Conservation (phyloP, 225 moss, liverwort and hornwort species). For the Pseudisothecium myosuroides region DNA sequence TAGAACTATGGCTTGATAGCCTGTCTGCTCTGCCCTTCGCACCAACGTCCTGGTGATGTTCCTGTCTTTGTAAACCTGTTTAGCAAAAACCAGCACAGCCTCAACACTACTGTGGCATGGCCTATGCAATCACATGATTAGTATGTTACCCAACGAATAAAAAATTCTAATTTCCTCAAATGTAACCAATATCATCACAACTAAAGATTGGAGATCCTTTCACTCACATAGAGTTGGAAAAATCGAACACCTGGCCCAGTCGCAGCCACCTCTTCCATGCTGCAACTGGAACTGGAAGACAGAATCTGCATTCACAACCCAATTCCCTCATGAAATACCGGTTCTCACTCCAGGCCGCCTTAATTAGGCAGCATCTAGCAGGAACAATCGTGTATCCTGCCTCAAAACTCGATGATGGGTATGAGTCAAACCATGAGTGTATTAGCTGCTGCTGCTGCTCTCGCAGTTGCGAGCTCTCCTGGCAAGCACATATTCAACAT, state of each 20-base stretch:
- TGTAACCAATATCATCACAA: not conserved
- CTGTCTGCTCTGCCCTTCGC: constrained; percentile 61
- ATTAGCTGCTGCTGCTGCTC: constrained; percentile 60
- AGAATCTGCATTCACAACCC: constrained; percentile 38
- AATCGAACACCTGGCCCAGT: constrained; percentile 68
- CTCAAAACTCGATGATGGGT: not conserved
- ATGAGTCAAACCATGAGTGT: constrained; percentile 54
- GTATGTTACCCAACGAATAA: not conserved
- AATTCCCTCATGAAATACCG: not conserved
- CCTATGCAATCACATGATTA: not conserved
- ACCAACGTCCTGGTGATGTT: constrained; percentile 56
- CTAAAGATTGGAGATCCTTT: not conserved
- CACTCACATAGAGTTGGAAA: constrained; percentile 84
- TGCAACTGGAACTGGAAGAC: constrained; percentile 64
- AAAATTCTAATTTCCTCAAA: not conserved
- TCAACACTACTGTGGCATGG: not conserved
- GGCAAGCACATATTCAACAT: not conserved
- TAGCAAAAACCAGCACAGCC: not conserved
- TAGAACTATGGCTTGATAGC: constrained; percentile 72
- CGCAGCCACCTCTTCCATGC: constrained; percentile 73
- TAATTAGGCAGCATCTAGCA: not conserved
- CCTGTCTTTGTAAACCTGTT: constrained; percentile 55
- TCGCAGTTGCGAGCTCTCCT: constrained; percentile 83
- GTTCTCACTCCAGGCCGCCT: not conserved
- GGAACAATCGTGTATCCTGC: not conserved